phyloP scores from a whole-genome alignment of 176 grass and related monocot genomes.

The Chloris gayana region DNA sequence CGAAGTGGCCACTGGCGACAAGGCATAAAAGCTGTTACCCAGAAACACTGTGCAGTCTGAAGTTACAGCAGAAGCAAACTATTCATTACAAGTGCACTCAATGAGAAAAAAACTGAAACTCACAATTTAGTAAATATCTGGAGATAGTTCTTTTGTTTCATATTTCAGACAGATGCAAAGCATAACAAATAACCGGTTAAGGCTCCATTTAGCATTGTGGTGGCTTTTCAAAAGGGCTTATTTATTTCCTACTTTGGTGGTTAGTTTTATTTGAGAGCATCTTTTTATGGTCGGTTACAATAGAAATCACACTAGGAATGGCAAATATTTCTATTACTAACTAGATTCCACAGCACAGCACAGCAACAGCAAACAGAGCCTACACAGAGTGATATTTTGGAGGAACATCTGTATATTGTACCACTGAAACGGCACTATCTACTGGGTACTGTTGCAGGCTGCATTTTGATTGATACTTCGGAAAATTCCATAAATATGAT shows the following conservation, averaged over 20 bases:
- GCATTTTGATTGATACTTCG: background rate
- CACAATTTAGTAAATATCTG: background rate
- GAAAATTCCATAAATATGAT: background rate
- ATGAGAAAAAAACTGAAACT: constrained; percentile 9
- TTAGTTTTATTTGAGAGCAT: no score
- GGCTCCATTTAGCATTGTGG: no score
- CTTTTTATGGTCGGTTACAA: no score
- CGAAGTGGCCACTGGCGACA: background rate
- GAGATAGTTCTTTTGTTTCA: background rate
- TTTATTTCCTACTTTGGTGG: no score
- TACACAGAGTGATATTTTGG: background rate
- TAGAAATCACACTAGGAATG: no score
- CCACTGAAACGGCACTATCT: background rate
- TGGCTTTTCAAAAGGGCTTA: no score
- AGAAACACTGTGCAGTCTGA: background rate
- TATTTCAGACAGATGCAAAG: background rate
- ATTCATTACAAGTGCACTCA: background rate
- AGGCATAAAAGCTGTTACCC: background rate
- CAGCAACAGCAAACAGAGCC: no score
- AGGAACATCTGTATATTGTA: constrained; percentile 7
- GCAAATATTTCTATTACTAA: no score
- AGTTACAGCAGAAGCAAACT: background rate
- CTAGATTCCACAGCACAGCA: no score
- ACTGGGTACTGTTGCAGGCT: background rate
- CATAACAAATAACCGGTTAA: background rate